Conservation (phyloP, 1,284 basidiomycete genomes). For the Pyrrhoderma noxium region DNA sequence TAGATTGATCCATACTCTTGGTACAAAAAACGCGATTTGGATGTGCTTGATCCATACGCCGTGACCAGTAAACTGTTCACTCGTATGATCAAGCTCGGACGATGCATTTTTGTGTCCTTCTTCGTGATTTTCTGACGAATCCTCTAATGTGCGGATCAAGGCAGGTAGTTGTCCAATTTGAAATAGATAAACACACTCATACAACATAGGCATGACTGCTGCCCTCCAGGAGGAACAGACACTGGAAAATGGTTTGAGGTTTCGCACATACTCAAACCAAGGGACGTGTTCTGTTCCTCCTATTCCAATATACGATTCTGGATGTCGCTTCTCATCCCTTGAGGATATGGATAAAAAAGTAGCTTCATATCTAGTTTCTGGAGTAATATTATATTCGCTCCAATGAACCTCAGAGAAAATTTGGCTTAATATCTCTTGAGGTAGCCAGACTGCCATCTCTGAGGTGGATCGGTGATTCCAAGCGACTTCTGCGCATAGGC, state of each 20-base stretch:
- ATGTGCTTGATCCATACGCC: constrained; percentile 6
- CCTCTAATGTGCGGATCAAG: constrained; percentile 4
- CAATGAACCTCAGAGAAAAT: constrained; percentile 9
- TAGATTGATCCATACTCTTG: constrained; percentile 1
- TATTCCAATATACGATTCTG: too few relatives aligned
- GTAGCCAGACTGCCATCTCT: too few relatives aligned
- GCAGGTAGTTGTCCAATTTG: constrained; percentile 8
- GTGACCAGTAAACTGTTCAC: not conserved
- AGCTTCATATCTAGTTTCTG: not conserved
- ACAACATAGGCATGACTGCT: not conserved
- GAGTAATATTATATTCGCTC: constrained; percentile 2
- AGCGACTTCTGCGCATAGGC: not conserved
- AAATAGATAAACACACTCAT: constrained; percentile 8
- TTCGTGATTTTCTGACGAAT: too few relatives aligned
- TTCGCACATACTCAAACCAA: constrained; percentile 9
- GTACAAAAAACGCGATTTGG: constrained; percentile 1
- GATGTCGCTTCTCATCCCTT: too few relatives aligned
- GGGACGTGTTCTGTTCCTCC: not conserved
- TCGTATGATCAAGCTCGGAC: not conserved
- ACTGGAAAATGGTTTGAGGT: constrained; percentile 1
- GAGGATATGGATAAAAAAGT: too few relatives aligned
- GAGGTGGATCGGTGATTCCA: not conserved
- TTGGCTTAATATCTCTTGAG: constrained; percentile 3
- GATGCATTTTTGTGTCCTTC: too few relatives aligned
- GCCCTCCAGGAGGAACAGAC: constrained; percentile 10